Evolutionary conservation across 1,284 basidiomycete species (phyloP).

Genomic region (Puccinia horiana): DNA sequence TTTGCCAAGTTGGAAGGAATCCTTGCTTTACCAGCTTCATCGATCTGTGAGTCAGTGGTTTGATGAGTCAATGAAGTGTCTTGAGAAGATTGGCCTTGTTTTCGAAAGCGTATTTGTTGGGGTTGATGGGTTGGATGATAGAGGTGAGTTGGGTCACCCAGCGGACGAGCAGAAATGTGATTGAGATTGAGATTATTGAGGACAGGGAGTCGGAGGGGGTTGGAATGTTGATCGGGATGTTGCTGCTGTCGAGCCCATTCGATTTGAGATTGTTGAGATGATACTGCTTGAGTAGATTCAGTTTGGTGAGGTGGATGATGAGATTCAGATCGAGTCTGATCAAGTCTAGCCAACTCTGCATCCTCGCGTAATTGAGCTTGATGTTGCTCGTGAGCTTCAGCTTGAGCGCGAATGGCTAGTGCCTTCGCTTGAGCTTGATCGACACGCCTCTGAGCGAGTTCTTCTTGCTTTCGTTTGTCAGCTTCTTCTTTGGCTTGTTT

Average conservation of each 20-base stretch:
- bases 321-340: conserved; percentile 28
- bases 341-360: conserved; percentile 9
- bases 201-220: neutral
- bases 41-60: neutral
- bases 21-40: conserved; percentile 13
- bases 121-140: conserved; percentile 11
- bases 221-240: neutral
- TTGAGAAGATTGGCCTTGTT: neutral
- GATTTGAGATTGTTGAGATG: neutral
- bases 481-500: conserved; percentile 40
- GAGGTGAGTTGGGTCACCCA: neutral
- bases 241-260: neutral
- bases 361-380: conserved; percentile 30
- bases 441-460: conserved; percentile 16
- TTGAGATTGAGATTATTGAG: neutral
- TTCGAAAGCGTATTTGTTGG: neutral
- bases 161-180: neutral
- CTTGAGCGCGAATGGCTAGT: conserved; percentile 15
- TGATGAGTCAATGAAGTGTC: conserved; percentile 1
- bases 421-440: conserved; percentile 28
- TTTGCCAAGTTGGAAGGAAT: conserved; percentile 49
- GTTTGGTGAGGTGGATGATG: neutral
- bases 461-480: conserved; percentile 27
- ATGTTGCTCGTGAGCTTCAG: conserved; percentile 28
- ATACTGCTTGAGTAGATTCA: neutral